A percentile compares a stretch with the other conserved stretches of the same genome.
Evolutionary conservation across 2,329 filamentous ascomycete species (phyloP).

Genomic region (Colletotrichum orchidophilum): DNA sequence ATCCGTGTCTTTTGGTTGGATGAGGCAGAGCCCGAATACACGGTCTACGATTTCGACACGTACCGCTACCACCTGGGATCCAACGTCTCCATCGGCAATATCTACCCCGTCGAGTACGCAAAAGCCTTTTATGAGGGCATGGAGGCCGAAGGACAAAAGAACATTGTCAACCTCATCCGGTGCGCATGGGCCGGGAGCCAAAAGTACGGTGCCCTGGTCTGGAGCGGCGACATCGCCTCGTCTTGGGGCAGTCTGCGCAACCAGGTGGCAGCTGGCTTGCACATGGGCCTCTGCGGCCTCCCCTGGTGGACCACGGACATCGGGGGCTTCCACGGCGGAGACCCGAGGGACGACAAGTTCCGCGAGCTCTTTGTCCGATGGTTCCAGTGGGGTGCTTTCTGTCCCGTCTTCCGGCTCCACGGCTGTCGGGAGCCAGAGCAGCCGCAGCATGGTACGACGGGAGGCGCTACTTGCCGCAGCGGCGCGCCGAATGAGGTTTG

Average conservation of each 20-base stretch:
- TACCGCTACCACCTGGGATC: constrained; percentile 64
- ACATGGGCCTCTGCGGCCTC: constrained; percentile 71
- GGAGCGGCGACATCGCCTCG: constrained; percentile 73
- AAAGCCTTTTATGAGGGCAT: constrained; percentile 69
- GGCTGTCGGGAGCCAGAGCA: constrained; percentile 69
- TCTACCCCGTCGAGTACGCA: constrained; percentile 68
- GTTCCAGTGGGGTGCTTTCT: constrained; percentile 77
- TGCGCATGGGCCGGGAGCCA: constrained; percentile 66
- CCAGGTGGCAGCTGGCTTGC: constrained; percentile 70
- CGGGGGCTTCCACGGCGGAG: constrained; percentile 74
- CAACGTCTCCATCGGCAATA: constrained; percentile 61
- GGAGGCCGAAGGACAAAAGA: constrained; percentile 58
- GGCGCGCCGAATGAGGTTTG: constrained; percentile 72
- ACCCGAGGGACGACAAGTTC: constrained; percentile 63
- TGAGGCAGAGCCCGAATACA: constrained; percentile 75
- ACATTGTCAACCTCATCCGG: constrained; percentile 65
- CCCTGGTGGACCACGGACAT: constrained; percentile 79
- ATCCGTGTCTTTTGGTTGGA: constrained; percentile 75
- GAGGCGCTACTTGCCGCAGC: constrained; percentile 46
- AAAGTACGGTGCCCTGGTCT: constrained; percentile 71
- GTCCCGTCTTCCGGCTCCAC: constrained; percentile 74
- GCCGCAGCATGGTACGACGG: constrained; percentile 35
- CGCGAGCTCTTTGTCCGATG: constrained; percentile 72
- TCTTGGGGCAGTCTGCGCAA: constrained; percentile 68
- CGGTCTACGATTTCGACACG: constrained; percentile 72